These are phyloP conservation scores for Cinchona pubescens DNA, from an alignment of 257 asterid genomes.

Conservation along the genomic window DNA sequence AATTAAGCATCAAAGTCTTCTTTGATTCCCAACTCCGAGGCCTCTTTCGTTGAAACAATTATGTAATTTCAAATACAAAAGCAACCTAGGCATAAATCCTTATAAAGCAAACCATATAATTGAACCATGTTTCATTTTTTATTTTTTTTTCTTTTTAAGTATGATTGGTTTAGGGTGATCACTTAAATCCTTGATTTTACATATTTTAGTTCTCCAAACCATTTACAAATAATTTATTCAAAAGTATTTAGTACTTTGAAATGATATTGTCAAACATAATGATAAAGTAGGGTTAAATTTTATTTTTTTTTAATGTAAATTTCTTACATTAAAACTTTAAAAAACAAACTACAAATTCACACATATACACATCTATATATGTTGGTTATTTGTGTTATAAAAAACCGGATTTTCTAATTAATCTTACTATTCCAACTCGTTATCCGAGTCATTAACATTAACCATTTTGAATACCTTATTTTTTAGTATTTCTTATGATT, in stretches of 20 bases:
- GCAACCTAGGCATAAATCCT: neutral
- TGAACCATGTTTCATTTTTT: no score
- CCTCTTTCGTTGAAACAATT: conserved; percentile 8
- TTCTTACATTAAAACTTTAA: no score
- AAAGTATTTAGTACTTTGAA: neutral
- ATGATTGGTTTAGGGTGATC: neutral
- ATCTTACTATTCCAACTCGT: no score
- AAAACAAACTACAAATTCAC: no score
- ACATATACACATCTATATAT: no score
- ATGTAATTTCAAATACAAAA: neutral
- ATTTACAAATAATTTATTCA: neutral
- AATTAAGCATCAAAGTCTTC: conserved; percentile 15
- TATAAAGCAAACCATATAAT: neutral
- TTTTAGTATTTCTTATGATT: no score
- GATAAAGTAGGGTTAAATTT: neutral
- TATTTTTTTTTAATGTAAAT: no score
- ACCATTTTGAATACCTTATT: no score
- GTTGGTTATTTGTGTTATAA: no score
- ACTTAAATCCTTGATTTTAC: neutral
- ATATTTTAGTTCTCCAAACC: neutral
- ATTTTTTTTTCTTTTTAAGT: neutral
- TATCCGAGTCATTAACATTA: no score
- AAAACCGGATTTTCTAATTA: no score
- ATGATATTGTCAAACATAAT: neutral
- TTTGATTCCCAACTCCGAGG: conserved; percentile 22